These are phyloP conservation scores for Deinandra increscens DNA, from an alignment of 129 eudicot genomes.

Conservation along the genomic window DNA sequence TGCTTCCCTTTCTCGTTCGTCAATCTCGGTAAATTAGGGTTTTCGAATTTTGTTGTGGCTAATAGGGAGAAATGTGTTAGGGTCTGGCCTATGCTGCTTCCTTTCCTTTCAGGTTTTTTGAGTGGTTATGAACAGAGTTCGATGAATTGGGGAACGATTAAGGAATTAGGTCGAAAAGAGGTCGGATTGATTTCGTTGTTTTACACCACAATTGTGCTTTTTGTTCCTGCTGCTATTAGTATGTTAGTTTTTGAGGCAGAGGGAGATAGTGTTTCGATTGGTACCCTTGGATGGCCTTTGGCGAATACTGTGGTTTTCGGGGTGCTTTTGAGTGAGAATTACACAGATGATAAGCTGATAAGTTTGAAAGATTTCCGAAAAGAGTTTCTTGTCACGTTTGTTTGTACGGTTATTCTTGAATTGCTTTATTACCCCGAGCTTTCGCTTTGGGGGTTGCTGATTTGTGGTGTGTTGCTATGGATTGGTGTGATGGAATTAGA, in stretches of 20 bases:
- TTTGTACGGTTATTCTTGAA: slow-evolving; percentile 65
- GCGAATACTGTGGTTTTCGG: slow-evolving; percentile 90
- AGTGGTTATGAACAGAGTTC: slow-evolving; percentile 69
- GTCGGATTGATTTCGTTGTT: slow-evolving; percentile 67
- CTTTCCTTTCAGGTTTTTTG: slow-evolving; percentile 84
- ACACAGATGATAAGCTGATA: slow-evolving; percentile 53
- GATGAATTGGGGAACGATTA: slow-evolving; percentile 57
- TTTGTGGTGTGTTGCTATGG: slow-evolving; percentile 70
- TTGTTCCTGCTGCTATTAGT: slow-evolving; percentile 83
- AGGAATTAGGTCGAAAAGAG: slow-evolving; percentile 67
- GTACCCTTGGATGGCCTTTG: slow-evolving; percentile 78
- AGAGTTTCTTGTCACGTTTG: slow-evolving; percentile 79
- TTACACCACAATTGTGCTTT: slow-evolving; percentile 63
- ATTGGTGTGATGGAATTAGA: slow-evolving; percentile 63
- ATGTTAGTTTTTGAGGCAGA: slow-evolving; percentile 84
- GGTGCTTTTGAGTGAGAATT: slow-evolving; percentile 85
- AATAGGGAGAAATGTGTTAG: slow-evolving; percentile 57
- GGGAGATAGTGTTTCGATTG: slow-evolving; percentile 71
- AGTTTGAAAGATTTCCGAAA: slow-evolving; percentile 59
- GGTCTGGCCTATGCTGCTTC: slow-evolving; percentile 89
- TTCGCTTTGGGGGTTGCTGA: slow-evolving; percentile 83
- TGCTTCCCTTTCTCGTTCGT: slow-evolving; percentile 78
- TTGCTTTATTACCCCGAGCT: slow-evolving; percentile 80
- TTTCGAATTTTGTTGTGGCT: slow-evolving; percentile 36
- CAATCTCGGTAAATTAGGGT: slow-evolving; percentile 44